These are phyloP conservation scores for Neonectria coccinea DNA, from an alignment of 2,329 filamentous ascomycete genomes.

Conservation along the genomic window DNA sequence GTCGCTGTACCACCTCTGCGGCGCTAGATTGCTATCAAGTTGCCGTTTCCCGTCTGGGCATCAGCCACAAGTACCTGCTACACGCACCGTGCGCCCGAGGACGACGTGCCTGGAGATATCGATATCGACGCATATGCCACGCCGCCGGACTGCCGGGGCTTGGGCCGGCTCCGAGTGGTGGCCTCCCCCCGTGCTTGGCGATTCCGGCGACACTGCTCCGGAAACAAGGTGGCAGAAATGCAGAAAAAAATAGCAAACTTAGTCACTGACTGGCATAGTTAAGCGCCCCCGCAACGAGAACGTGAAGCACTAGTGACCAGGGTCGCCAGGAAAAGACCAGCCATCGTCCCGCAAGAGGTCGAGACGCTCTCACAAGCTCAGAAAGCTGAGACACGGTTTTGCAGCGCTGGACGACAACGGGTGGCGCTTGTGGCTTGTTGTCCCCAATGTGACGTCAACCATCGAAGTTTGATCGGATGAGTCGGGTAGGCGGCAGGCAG, in stretches of 20 bases:
- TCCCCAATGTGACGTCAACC: constrained; percentile 39
- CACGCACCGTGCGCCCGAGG: background rate
- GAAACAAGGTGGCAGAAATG: background rate
- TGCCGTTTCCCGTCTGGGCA: constrained; percentile 32
- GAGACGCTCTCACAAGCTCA: background rate
- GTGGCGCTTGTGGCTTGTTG: constrained; percentile 7
- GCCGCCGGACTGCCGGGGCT: constrained; percentile 32
- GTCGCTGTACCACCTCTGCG: background rate
- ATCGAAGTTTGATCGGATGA: constrained; percentile 33
- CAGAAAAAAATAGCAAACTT: background rate
- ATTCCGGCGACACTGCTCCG: constrained; percentile 39
- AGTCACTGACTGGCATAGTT: background rate
- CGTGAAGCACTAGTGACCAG: background rate
- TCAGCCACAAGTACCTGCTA: constrained; percentile 2
- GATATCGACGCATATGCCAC: constrained; percentile 19
- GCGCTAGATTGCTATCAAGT: background rate
- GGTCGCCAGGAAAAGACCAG: background rate
- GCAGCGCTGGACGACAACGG: background rate
- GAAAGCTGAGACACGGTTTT: background rate
- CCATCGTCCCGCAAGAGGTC: background rate
- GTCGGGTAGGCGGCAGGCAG: constrained; percentile 18
- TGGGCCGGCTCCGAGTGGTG: constrained; percentile 27
- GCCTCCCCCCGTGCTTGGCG: constrained; percentile 31
- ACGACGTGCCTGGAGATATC: background rate
- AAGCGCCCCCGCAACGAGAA: background rate